Conservation (phyloP, 768 basidiomycete genomes). For the Tricholoma furcatifolium region DNA sequence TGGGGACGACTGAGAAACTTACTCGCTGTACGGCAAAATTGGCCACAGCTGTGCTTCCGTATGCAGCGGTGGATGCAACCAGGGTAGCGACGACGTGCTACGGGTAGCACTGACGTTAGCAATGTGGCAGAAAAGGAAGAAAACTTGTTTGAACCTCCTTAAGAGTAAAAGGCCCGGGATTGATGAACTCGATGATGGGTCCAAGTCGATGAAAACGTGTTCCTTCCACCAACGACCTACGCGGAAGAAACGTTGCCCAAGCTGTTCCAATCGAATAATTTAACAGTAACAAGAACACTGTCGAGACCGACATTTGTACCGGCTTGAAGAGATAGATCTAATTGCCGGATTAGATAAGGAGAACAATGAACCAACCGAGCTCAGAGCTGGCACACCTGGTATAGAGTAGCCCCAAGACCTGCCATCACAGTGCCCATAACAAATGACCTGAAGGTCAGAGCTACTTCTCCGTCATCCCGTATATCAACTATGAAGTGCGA, state of each 20-base stretch:
- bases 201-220: slow-evolving; percentile 41
- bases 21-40: slow-evolving; percentile 65
- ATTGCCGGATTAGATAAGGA: neutral
- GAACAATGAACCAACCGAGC: neutral
- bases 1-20: slow-evolving; percentile 1
- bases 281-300: slow-evolving; percentile 56
- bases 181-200: slow-evolving; percentile 44
- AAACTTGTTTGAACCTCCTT: slow-evolving; percentile 47
- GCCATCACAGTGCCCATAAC: slow-evolving; percentile 56
- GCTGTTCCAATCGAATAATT: slow-evolving; percentile 49
- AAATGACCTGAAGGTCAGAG: slow-evolving; percentile 56
- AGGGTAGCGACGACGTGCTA: slow-evolving; percentile 60
- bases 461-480: slow-evolving; percentile 55
- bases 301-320: slow-evolving; percentile 46
- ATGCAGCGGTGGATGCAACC: slow-evolving; percentile 55
- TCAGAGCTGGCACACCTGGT: slow-evolving; percentile 39
- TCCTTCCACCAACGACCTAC: slow-evolving; percentile 38
- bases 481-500: slow-evolving; percentile 54
- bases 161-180: slow-evolving; percentile 54
- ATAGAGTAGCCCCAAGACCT: slow-evolving; percentile 56
- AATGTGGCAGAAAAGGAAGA: neutral
- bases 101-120: neutral
- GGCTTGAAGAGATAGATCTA: slow-evolving; percentile 66
- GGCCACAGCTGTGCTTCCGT: slow-evolving; percentile 50
- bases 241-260: slow-evolving; percentile 50